These are phyloP conservation scores for Shiraia bambusicola DNA, from an alignment of 2,329 filamentous ascomycete genomes.

Conservation along the genomic window DNA sequence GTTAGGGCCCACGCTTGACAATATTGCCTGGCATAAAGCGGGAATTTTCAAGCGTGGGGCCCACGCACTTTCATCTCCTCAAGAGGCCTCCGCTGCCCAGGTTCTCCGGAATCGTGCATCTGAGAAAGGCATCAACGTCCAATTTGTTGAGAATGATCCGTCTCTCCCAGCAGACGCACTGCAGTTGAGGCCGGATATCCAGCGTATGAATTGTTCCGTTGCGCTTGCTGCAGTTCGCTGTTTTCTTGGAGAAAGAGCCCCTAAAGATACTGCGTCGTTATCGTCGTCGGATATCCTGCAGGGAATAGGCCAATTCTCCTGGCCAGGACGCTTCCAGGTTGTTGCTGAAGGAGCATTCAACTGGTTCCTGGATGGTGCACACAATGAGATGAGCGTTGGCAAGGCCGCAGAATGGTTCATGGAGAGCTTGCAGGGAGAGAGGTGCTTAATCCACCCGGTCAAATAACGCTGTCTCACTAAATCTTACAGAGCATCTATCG, in stretches of 20 bases:
- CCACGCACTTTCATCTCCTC: constrained; percentile 48
- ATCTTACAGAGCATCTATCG: background rate
- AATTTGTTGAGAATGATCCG: constrained; percentile 11
- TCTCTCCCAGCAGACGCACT: constrained; percentile 8
- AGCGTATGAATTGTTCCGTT: constrained; percentile 14
- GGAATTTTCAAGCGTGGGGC: constrained; percentile 66
- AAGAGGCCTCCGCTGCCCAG: constrained; percentile 6
- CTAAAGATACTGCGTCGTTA: too few species aligned
- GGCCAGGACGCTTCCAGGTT: constrained; percentile 15
- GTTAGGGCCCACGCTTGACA: constrained; percentile 63
- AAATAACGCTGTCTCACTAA: background rate
- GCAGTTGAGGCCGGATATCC: constrained; percentile 10
- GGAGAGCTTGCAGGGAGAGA: constrained; percentile 1
- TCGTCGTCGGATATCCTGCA: constrained; percentile 7
- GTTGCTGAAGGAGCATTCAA: constrained; percentile 5
- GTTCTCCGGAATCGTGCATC: constrained; percentile 13
- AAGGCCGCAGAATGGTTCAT: constrained; percentile 17
- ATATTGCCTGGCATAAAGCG: constrained; percentile 74
- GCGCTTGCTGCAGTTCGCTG: constrained; percentile 8
- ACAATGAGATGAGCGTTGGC: constrained; percentile 17
- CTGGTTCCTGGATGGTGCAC: constrained; percentile 17
- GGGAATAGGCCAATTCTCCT: constrained; percentile 10
- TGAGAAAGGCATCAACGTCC: constrained; percentile 11
- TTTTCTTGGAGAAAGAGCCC: background rate
- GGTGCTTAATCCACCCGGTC: background rate